A percentile compares a stretch with the other conserved stretches of the same genome.
Conservation (phyloP, 306 rosid genomes). For the Acacia melanoxylon region DNA sequence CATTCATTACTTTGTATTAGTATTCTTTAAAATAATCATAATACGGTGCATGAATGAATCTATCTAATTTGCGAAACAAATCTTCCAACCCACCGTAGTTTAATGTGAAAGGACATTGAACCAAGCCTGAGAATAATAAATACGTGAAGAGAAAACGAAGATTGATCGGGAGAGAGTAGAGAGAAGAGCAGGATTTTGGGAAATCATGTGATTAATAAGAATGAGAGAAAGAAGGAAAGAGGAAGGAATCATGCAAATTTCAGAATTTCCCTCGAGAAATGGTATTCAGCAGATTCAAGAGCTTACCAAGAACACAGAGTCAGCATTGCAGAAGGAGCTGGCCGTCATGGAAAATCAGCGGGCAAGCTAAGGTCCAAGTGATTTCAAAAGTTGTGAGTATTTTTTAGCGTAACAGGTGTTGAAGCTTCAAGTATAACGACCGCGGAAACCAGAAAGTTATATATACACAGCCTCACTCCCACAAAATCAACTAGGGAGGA, state of each 20-base stretch:
- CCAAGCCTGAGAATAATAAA: constrained; percentile 21
- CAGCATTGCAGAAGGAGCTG: constrained; percentile 79
- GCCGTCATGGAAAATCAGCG: constrained; percentile 50
- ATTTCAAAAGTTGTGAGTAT: background rate
- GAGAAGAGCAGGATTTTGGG: background rate
- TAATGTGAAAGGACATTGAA: constrained; percentile 26
- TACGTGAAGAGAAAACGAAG: background rate
- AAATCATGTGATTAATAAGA: constrained; percentile 24
- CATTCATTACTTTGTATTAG: constrained; percentile 10
- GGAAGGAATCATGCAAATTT: background rate
- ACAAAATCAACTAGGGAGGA: background rate
- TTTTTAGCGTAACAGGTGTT: background rate
- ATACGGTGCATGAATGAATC: constrained; percentile 51
- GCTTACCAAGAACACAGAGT: constrained; percentile 72
- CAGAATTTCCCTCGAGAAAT: background rate
- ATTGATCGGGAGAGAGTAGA: constrained; percentile 7
- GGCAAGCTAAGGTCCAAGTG: background rate
- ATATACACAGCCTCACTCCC: background rate
- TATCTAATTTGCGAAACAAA: constrained; percentile 40
- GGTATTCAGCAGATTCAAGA: background rate
- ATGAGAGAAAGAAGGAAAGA: background rate
- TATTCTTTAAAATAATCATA: constrained; percentile 20
- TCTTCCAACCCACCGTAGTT: constrained; percentile 42
- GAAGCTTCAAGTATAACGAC: background rate
- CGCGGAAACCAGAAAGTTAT: background rate